phyloP scores from a whole-genome alignment of 2,329 filamentous ascomycete species.

The Metarhizium brunneum region DNA sequence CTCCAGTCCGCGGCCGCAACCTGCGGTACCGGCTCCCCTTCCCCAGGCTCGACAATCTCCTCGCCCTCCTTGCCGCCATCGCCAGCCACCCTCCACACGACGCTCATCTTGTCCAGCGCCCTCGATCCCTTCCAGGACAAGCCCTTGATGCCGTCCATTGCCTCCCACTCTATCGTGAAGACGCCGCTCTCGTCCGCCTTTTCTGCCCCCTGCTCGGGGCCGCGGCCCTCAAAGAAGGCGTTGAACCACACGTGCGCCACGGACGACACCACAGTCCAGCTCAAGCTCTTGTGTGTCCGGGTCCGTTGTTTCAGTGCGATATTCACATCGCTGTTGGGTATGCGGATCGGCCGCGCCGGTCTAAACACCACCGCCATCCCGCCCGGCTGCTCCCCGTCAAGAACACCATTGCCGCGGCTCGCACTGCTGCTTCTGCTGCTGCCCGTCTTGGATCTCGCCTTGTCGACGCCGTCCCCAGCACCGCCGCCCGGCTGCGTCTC shows the following conservation, averaged over 20 bases:
- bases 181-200: conserved; percentile 56
- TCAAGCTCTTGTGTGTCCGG: conserved; percentile 65
- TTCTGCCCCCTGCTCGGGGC: conserved; percentile 54
- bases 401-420: conserved; percentile 1
- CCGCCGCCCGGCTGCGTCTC: conserved; percentile 17
- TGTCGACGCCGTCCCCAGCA: conserved; percentile 12
- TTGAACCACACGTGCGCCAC: conserved; percentile 98
- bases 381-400: conserved; percentile 39
- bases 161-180: conserved; percentile 50
- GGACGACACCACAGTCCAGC: conserved; percentile 82
- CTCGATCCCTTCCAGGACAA: conserved; percentile 71
- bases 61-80: conserved; percentile 14
- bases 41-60: conserved; percentile 50
- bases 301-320: conserved; percentile 83
- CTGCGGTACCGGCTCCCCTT: conserved; percentile 62
- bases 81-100: conserved; percentile 62
- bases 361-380: conserved; percentile 72
- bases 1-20: conserved; percentile 67
- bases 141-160: conserved; percentile 92
- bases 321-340: conserved; percentile 80
- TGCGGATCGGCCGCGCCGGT: conserved; percentile 55
- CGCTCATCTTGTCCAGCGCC: conserved; percentile 71
- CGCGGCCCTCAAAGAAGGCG: conserved; percentile 77
- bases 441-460: conserved; percentile 13
- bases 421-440: conserved; percentile 8